phyloP scores from a whole-genome alignment of 257 asterid genomes.

The Fraxinus anomala region DNA sequence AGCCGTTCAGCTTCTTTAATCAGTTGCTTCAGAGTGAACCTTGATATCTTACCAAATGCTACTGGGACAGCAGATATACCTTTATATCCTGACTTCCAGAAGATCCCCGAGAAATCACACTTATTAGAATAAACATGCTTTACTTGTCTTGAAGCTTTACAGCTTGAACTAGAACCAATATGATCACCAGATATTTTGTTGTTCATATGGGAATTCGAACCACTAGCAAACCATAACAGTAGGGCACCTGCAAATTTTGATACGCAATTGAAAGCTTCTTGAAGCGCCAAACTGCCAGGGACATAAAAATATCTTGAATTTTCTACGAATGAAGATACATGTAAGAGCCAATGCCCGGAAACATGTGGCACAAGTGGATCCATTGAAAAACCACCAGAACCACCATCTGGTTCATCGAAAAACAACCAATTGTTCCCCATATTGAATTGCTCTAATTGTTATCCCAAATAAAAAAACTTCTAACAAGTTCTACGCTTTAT shows the following conservation, averaged over 20 bases:
- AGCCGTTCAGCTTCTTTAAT: slow-evolving; percentile 60
- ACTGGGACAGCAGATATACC: slow-evolving; percentile 44
- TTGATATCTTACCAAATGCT: slow-evolving; percentile 52
- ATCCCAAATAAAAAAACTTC: slow-evolving; percentile 21
- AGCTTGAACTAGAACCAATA: slow-evolving; percentile 37
- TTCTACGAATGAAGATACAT: slow-evolving; percentile 52
- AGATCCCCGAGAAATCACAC: slow-evolving; percentile 44
- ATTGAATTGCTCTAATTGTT: slow-evolving; percentile 9
- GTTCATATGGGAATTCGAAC: slow-evolving; percentile 49
- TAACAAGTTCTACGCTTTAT: slow-evolving; percentile 1
- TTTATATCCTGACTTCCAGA: slow-evolving; percentile 40
- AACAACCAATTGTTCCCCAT: slow-evolving; percentile 54
- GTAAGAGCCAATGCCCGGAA: slow-evolving; percentile 52
- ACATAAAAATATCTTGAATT: slow-evolving; percentile 52
- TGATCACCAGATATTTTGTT: slow-evolving; percentile 36
- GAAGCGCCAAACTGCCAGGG: slow-evolving; percentile 69
- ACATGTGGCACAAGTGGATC: slow-evolving; percentile 65
- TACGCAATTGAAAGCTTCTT: slow-evolving; percentile 69
- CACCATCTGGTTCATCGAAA: slow-evolving; percentile 57
- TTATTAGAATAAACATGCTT: slow-evolving; percentile 47
- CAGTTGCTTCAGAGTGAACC: slow-evolving; percentile 58
- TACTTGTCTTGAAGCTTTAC: slow-evolving; percentile 38
- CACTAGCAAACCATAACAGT: slow-evolving; percentile 63
- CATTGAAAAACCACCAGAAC: slow-evolving; percentile 50
- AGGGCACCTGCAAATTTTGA: slow-evolving; percentile 74